phyloP scores from a whole-genome alignment of 179 eudicot species.

The Corrigiola litoralis region DNA sequence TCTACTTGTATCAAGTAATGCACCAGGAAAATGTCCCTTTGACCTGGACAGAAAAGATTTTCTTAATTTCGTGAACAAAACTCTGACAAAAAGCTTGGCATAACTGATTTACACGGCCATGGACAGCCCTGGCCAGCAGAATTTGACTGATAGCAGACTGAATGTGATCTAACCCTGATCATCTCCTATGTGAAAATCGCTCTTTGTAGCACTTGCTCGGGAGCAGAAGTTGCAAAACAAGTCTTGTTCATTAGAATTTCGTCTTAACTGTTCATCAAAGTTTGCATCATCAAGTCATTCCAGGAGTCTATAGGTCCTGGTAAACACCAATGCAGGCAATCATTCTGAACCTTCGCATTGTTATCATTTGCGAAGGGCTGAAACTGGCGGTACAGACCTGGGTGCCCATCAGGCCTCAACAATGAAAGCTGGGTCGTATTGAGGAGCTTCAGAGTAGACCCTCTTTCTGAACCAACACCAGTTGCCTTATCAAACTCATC shows the following conservation, averaged over 20 bases:
- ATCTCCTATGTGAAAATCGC: too few species aligned
- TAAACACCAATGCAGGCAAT: slow-evolving; percentile 94
- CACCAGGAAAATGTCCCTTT: too few species aligned
- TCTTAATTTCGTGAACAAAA: too few species aligned
- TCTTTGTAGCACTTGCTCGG: too few species aligned
- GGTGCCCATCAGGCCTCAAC: slow-evolving; percentile 85
- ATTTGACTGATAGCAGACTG: too few species aligned
- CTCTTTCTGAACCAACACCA: slow-evolving; percentile 16
- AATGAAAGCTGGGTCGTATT: slow-evolving; percentile 56
- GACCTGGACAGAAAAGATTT: too few species aligned
- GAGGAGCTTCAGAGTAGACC: slow-evolving; percentile 39
- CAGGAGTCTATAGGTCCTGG: slow-evolving; percentile 87
- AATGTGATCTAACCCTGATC: too few species aligned
- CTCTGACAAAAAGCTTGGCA: too few species aligned
- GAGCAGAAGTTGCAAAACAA: too few species aligned
- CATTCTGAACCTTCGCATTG: slow-evolving; percentile 57
- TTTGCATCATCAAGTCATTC: slow-evolving; percentile 64
- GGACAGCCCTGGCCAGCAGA: too few species aligned
- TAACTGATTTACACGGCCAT: too few species aligned
- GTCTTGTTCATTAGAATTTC: not conserved
- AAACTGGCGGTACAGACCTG: slow-evolving; percentile 59
- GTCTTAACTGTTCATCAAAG: slow-evolving; percentile 27
- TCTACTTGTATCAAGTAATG: too few species aligned
- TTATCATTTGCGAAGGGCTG: slow-evolving; percentile 57
- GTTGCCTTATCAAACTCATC: slow-evolving; percentile 52